These are phyloP conservation scores for Castanea sativa DNA, from an alignment of 306 rosid genomes.

Conservation along the genomic window DNA sequence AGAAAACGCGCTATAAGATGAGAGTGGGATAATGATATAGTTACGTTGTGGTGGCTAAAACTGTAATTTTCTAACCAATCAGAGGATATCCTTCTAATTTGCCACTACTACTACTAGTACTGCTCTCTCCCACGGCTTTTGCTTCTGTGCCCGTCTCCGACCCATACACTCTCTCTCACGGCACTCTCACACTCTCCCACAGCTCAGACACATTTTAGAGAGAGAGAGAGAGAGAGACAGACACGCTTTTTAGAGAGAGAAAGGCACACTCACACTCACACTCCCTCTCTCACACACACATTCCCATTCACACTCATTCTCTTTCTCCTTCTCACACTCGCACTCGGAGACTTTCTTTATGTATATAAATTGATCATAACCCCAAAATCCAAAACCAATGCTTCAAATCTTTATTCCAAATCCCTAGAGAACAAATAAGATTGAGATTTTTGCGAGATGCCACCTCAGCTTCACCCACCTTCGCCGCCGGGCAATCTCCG, in stretches of 20 bases:
- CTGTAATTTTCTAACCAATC: background rate
- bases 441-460: conserved; percentile 13
- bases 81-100: background rate
- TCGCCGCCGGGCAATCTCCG: conserved; percentile 12
- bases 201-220: background rate
- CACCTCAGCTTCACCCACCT: conserved; percentile 9
- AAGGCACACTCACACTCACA: background rate
- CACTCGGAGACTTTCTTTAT: too few species aligned
- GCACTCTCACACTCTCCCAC: background rate
- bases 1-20: background rate
- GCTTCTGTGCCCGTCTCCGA: conserved; percentile 35
- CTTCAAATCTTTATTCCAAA: background rate
- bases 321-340: background rate
- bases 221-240: too few species aligned
- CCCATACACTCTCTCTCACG: conserved; percentile 24
- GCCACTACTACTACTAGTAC: too few species aligned
- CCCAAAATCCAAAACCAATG: too few species aligned
- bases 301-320: conserved; percentile 18
- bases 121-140: background rate
- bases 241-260: background rate
- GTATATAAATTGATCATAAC: too few species aligned
- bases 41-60: conserved; percentile 33
- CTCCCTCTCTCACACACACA: background rate
- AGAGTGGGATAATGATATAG: conserved; percentile 5
- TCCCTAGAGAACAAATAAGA: background rate